These are phyloP conservation scores for Myrica gale DNA, from an alignment of 306 rosid species.

Conservation along the genomic window DNA sequence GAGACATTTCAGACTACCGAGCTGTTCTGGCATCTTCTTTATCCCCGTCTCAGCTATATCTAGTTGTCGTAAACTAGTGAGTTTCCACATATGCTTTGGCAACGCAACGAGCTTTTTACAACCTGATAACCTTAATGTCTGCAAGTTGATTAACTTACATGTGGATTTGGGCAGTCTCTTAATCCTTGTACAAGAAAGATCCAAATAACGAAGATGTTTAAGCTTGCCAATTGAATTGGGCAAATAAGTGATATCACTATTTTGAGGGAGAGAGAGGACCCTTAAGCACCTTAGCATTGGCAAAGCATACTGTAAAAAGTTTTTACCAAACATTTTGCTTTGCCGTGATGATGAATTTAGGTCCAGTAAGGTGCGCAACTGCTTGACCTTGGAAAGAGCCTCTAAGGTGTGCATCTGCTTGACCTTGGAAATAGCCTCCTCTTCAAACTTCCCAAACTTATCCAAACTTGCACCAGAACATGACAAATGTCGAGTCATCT, in stretches of 20 bases:
- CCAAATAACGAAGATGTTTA: constrained; percentile 17
- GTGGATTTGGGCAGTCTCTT: constrained; percentile 13
- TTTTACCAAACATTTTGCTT: too few relatives aligned
- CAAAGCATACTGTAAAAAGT: not conserved
- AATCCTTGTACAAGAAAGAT: not conserved
- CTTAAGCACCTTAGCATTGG: not conserved
- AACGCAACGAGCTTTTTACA: not conserved
- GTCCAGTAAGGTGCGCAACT: too few relatives aligned
- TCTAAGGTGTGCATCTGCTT: too few relatives aligned
- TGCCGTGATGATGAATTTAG: not conserved
- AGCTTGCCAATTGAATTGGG: not conserved
- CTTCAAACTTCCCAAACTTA: too few relatives aligned
- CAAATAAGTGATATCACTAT: too few relatives aligned
- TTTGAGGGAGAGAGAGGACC: not conserved
- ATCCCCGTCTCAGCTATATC: too few relatives aligned
- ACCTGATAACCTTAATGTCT: not conserved
- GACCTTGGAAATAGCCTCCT: too few relatives aligned
- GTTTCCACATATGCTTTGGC: not conserved
- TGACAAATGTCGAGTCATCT: too few relatives aligned
- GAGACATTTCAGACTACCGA: too few relatives aligned
- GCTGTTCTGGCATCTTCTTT: too few relatives aligned
- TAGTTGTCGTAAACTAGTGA: constrained; percentile 12
- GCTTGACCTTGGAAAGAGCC: too few relatives aligned
- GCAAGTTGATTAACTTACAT: constrained; percentile 2
- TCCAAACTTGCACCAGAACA: too few relatives aligned